Conservation (phyloP, 2,329 filamentous ascomycete genomes). For the Neophaeococcomyces aloes region DNA sequence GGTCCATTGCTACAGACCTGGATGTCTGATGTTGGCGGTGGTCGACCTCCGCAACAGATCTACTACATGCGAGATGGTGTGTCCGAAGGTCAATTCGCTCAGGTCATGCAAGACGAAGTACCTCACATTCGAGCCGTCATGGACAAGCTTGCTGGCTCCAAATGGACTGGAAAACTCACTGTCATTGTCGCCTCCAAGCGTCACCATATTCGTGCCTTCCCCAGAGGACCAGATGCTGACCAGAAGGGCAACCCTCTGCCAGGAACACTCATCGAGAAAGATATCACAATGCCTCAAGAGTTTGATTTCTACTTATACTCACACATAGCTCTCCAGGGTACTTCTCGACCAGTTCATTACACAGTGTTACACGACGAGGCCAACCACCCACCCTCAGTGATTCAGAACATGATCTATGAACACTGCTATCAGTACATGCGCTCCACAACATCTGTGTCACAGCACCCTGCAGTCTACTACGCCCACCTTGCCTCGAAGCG, state of each 20-base stretch:
- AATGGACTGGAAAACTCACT: constrained; percentile 56
- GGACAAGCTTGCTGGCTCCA: constrained; percentile 21
- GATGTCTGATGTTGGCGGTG: constrained; percentile 44
- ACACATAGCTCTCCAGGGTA: constrained; percentile 81
- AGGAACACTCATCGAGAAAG: constrained; percentile 75
- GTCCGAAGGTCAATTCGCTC: constrained; percentile 70
- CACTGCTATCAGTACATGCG: constrained; percentile 90
- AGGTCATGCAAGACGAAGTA: constrained; percentile 73
- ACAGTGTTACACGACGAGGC: constrained; percentile 79
- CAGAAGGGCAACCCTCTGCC: constrained; percentile 72
- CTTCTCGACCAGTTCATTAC: constrained; percentile 84
- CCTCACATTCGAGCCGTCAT: constrained; percentile 51
- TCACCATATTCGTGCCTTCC: constrained; percentile 90
- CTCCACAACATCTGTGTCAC: constrained; percentile 82
- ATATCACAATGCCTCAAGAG: constrained; percentile 83
- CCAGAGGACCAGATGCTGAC: constrained; percentile 53
- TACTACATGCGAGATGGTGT: constrained; percentile 94
- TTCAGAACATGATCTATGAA: constrained; percentile 86
- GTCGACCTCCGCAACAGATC: constrained; percentile 57
- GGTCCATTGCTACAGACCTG: constrained; percentile 55
- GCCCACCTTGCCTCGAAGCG: constrained; percentile 80
- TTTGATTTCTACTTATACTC: constrained; percentile 73
- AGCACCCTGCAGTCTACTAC: constrained; percentile 86
- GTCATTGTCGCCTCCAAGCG: constrained; percentile 87
- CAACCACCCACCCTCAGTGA: constrained; percentile 51